Conservation (phyloP, 1,284 basidiomycete genomes). For the Tranzscheliella williamsii region DNA sequence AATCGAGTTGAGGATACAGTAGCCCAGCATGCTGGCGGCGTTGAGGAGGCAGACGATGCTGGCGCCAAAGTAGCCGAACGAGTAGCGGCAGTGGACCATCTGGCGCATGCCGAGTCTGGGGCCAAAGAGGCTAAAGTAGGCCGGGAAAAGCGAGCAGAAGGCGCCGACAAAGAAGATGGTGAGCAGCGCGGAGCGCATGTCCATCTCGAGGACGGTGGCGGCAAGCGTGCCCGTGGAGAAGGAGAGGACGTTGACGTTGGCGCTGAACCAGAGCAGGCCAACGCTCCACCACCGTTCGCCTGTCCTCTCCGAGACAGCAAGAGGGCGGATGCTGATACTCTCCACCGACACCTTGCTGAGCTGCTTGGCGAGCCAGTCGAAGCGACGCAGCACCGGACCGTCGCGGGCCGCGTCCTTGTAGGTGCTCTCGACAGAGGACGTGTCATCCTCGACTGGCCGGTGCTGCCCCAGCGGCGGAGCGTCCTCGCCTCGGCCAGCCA, state of each 20-base stretch:
- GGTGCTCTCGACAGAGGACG: too few species aligned
- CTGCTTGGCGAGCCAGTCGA: constrained; percentile 14
- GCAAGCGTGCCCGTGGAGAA: constrained; percentile 69
- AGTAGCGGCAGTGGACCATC: constrained; percentile 67
- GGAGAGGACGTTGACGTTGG: constrained; percentile 61
- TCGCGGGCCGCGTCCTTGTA: too few species aligned
- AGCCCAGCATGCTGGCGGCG: constrained; percentile 45
- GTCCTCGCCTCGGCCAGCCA: too few species aligned
- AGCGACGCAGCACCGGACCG: too few species aligned
- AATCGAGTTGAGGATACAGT: constrained; percentile 69
- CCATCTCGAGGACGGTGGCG: constrained; percentile 66
- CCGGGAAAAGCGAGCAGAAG: constrained; percentile 56
- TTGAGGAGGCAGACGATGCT: constrained; percentile 66
- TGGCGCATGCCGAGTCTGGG: constrained; percentile 69
- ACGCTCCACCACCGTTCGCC: constrained; percentile 64
- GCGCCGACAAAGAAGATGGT: constrained; percentile 61
- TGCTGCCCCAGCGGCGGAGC: too few species aligned
- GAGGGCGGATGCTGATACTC: constrained; percentile 40
- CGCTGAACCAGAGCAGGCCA: constrained; percentile 51
- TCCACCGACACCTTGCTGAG: constrained; percentile 31
- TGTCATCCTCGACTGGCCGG: too few species aligned
- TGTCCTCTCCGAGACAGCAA: constrained; percentile 22
- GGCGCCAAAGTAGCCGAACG: constrained; percentile 68
- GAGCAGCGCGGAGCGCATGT: constrained; percentile 63
- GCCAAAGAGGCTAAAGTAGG: constrained; percentile 63